phyloP scores from a whole-genome alignment of 1,139 yeast species.

The Lodderomyces margitis region DNA sequence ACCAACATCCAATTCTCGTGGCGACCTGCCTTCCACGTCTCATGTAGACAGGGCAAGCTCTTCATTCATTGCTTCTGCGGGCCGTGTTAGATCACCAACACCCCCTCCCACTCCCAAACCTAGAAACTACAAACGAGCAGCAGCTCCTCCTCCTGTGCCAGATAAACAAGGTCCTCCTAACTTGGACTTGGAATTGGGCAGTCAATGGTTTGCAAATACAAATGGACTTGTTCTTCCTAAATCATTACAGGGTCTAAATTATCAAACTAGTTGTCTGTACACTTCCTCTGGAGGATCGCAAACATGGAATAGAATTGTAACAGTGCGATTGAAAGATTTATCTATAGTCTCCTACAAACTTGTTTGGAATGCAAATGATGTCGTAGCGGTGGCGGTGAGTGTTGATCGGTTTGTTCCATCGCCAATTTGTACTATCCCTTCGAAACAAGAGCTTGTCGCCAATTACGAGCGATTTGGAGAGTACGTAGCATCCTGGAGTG shows the following conservation, averaged over 20 bases:
- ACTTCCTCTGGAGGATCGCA: constrained; percentile 14
- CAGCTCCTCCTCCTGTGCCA: constrained; percentile 17
- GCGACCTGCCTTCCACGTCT: constrained; percentile 10
- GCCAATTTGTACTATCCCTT: constrained; percentile 42
- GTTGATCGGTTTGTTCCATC: constrained; percentile 47
- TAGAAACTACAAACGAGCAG: constrained; percentile 28
- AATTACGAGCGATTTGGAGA: constrained; percentile 48
- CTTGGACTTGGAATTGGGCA: constrained; percentile 39
- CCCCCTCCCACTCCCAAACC: constrained; percentile 42
- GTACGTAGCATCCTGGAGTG: constrained; percentile 64
- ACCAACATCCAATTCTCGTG: constrained; percentile 4
- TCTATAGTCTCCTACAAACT: constrained; percentile 46
- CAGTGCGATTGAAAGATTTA: constrained; percentile 51
- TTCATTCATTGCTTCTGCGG: constrained; percentile 3
- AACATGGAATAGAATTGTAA: constrained; percentile 22
- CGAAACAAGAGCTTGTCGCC: constrained; percentile 35
- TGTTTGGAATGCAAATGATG: constrained; percentile 40
- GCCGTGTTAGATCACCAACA: constrained; percentile 12
- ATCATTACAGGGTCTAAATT: constrained; percentile 35
- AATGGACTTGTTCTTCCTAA: constrained; percentile 31
- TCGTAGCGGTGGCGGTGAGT: constrained; percentile 20
- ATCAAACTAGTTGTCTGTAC: constrained; percentile 29
- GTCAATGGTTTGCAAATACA: constrained; percentile 46
- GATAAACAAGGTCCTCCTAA: constrained; percentile 27
- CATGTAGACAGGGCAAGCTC: constrained; percentile 11